These are phyloP conservation scores for Pseudocercospora macadamiae DNA, from an alignment of 2,329 filamentous ascomycete genomes.

Conservation along the genomic window DNA sequence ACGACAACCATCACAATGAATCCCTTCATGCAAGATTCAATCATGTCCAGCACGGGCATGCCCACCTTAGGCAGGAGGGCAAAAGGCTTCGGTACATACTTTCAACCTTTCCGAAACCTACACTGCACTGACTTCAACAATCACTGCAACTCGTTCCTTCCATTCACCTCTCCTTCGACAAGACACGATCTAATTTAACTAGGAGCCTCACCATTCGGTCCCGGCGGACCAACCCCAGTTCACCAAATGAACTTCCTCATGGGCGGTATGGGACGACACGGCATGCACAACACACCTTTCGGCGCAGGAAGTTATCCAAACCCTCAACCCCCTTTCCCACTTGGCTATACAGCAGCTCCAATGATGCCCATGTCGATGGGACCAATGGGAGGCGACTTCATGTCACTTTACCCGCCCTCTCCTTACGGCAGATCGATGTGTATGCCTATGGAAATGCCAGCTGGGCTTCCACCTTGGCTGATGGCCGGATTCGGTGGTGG, in stretches of 20 bases:
- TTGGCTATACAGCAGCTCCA: constrained; percentile 2
- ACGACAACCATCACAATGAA: not conserved
- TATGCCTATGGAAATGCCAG: not conserved
- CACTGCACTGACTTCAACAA: not conserved
- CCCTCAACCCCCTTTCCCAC: constrained; percentile 17
- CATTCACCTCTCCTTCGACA: not conserved
- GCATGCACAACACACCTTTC: constrained; percentile 14
- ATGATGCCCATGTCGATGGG: constrained; percentile 8
- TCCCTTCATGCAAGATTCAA: constrained; percentile 10
- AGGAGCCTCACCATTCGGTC: constrained; percentile 21
- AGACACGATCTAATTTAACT: not conserved
- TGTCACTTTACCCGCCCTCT: not conserved
- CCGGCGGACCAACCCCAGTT: constrained; percentile 18
- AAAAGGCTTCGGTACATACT: constrained; percentile 15
- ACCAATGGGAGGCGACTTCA: not conserved
- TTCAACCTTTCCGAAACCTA: not conserved
- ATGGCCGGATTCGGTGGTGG: not conserved
- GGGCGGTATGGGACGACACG: constrained; percentile 15
- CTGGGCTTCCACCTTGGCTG: not conserved
- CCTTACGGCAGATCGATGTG: not conserved
- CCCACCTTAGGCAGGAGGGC: constrained; percentile 17
- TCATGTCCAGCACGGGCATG: constrained; percentile 12
- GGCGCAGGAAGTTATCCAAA: constrained; percentile 24
- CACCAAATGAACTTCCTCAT: constrained; percentile 27
- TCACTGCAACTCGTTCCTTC: not conserved